A percentile compares a stretch with the other conserved stretches of the same genome.
These are phyloP conservation scores for Emericellopsis cladophorae DNA, from an alignment of 2,329 filamentous ascomycete genomes.

Conservation along the genomic window DNA sequence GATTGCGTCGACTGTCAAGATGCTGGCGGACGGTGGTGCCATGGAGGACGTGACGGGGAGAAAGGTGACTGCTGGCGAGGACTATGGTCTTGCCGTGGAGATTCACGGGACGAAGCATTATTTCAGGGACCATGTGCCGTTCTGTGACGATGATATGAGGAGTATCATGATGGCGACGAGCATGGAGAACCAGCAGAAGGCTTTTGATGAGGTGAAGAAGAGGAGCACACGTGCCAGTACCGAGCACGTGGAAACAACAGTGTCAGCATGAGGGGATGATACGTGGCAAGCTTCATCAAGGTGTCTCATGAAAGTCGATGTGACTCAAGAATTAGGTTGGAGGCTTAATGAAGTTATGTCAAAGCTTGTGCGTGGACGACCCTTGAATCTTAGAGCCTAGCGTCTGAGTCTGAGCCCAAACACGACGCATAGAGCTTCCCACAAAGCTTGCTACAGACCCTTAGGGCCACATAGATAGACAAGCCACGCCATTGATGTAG, in stretches of 20 bases:
- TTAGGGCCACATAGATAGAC: too few species aligned
- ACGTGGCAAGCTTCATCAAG: too few species aligned
- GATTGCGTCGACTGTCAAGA: constrained; percentile 13
- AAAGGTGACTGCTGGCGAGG: constrained; percentile 7
- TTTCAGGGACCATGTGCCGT: constrained; percentile 11
- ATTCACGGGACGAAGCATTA: constrained; percentile 17
- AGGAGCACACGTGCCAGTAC: neutral
- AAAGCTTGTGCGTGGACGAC: too few species aligned
- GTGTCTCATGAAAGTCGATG: too few species aligned
- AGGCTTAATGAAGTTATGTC: too few species aligned
- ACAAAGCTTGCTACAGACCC: too few species aligned
- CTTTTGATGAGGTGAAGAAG: constrained; percentile 5
- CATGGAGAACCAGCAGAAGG: constrained; percentile 8
- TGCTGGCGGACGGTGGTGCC: constrained; percentile 10
- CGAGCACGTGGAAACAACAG: neutral
- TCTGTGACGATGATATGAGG: constrained; percentile 12
- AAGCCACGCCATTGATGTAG: too few species aligned
- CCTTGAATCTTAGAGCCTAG: too few species aligned
- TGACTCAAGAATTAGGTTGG: too few species aligned
- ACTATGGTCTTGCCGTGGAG: constrained; percentile 14
- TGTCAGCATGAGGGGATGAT: too few species aligned
- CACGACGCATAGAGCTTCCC: too few species aligned
- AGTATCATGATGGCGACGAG: constrained; percentile 9
- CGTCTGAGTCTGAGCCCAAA: too few species aligned
- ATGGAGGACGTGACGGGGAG: constrained; percentile 12